These are phyloP conservation scores for Colletotrichum simmondsii DNA, from an alignment of 2,329 filamentous ascomycete species.

Conservation along the genomic window DNA sequence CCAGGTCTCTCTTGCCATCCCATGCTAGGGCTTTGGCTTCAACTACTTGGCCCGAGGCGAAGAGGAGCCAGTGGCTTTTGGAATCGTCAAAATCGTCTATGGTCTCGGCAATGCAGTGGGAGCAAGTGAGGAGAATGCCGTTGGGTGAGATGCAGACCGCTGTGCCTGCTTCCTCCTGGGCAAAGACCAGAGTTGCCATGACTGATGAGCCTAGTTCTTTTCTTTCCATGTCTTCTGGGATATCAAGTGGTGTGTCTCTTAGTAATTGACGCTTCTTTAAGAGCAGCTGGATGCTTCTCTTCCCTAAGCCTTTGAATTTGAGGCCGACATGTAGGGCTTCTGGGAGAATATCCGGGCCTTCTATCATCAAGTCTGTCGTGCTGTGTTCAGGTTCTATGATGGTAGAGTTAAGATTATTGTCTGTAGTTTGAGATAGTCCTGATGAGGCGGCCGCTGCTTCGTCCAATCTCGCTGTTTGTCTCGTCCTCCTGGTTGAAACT, in stretches of 20 bases:
- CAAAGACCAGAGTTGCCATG: slow-evolving; percentile 56
- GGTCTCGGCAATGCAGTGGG: slow-evolving; percentile 60
- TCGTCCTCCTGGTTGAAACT: slow-evolving; percentile 10
- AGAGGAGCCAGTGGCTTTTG: slow-evolving; percentile 54
- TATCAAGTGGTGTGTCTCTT: slow-evolving; percentile 12
- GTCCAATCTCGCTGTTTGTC: not conserved
- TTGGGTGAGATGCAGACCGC: slow-evolving; percentile 57
- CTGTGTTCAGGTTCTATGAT: not conserved
- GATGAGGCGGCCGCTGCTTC: not conserved
- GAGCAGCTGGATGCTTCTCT: slow-evolving; percentile 22
- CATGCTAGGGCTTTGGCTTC: slow-evolving; percentile 51
- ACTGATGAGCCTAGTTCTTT: not conserved
- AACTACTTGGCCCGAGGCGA: slow-evolving; percentile 51
- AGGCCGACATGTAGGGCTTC: not conserved
- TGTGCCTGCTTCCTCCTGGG: slow-evolving; percentile 60
- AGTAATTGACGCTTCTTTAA: slow-evolving; percentile 26
- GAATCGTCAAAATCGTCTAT: slow-evolving; percentile 44
- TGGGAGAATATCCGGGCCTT: not conserved
- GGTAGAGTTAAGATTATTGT: too few species aligned
- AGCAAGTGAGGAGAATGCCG: slow-evolving; percentile 60
- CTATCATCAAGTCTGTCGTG: not conserved
- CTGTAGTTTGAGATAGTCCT: not conserved
- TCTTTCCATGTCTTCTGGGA: slow-evolving; percentile 20
- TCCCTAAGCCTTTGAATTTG: slow-evolving; percentile 25
- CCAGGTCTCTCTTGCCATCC: slow-evolving; percentile 56